These are phyloP conservation scores for Geosmithia flava DNA, from an alignment of 2,329 filamentous ascomycete species.

Conservation along the genomic window DNA sequence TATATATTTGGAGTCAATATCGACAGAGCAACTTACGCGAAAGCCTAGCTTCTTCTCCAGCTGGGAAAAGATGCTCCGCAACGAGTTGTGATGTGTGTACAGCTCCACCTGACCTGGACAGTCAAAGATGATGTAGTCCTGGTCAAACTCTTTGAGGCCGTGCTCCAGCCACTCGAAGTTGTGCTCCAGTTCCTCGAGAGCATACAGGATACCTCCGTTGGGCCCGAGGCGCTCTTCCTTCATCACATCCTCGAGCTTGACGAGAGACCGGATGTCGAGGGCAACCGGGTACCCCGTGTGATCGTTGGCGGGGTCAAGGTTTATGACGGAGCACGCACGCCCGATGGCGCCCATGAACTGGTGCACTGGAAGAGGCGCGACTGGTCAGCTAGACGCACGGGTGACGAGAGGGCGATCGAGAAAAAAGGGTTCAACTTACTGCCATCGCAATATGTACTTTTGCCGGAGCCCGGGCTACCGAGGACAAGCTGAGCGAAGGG, in stretches of 20 bases:
- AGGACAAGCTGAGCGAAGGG: slow-evolving; percentile 69
- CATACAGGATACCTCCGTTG: slow-evolving; percentile 86
- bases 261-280: slow-evolving; percentile 77
- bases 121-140: slow-evolving; percentile 92
- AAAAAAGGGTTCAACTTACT: slow-evolving; percentile 34
- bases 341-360: slow-evolving; percentile 96
- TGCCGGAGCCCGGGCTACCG: slow-evolving; percentile 89
- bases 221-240: slow-evolving; percentile 78
- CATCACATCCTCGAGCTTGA: slow-evolving; percentile 94
- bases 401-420: neutral
- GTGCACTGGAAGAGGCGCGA: slow-evolving; percentile 47
- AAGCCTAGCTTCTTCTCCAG: slow-evolving; percentile 90
- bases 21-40: slow-evolving; percentile 48
- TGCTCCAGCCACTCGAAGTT: slow-evolving; percentile 89
- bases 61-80: slow-evolving; percentile 84
- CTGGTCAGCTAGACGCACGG: neutral
- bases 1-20: neutral
- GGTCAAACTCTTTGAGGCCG: slow-evolving; percentile 64
- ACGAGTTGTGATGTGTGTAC: slow-evolving; percentile 86
- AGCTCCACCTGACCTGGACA: slow-evolving; percentile 95
- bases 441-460: slow-evolving; percentile 97
- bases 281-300: slow-evolving; percentile 79
- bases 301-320: slow-evolving; percentile 95
- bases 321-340: slow-evolving; percentile 87
- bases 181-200: slow-evolving; percentile 86